Evolutionary conservation across 768 basidiomycete species (phyloP), one percentile per base, ranked within the genome.

Genomic region (Rhodotorula kratochvilovae): DNA sequence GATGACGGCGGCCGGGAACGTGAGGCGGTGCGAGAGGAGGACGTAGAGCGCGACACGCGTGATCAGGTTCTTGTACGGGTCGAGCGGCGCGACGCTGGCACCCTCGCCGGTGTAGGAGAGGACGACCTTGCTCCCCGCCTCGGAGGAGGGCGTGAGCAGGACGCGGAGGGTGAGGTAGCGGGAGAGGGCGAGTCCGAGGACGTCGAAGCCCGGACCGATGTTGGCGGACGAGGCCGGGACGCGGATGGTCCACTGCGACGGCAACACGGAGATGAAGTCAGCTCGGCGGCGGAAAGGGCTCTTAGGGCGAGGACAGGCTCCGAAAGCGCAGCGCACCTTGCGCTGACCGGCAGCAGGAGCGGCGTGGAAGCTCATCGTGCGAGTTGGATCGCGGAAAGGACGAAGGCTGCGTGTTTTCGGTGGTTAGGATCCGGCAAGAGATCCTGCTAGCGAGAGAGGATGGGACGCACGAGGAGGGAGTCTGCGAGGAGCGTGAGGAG

Each of bases 221-320:
- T 99, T 99, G 74, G 95, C 95, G 73, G 94, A 93, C 4, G 95
- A 97, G n/a, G 92, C 92, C 17, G 95, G 95, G 63, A 98, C 89
- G 73, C 84, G 86, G 81, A 99, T 91, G 4, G 62, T 68, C 73
- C 73, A 74, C 73, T 74, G 64, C 12, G 39, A 39, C 39, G 8
- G 39, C 39, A 39, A 13, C 39, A 39, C 8, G n/a, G n/a, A n/a
- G n/a, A n/a, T n/a, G 8, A 39, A 39, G 39, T 39, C 39, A 39
- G 39, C n/a, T n/a, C n/a, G n/a, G n/a, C n/a, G n/a, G n/a, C n/a
- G n/a, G n/a, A n/a, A n/a, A n/a, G n/a, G n/a, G n/a, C n/a, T n/a
- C n/a, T n/a, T n/a, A n/a, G n/a, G n/a, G n/a, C n/a, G n/a, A n/a
- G n/a, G n/a, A n/a, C n/a, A n/a, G n/a, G n/a, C n/a, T n/a, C n/a